Evolutionary conservation across 2,329 filamentous ascomycete species (phyloP), one percentile per base, ranked within the genome.

Genomic region (Phyllosticta citribraziliensis): DNA sequence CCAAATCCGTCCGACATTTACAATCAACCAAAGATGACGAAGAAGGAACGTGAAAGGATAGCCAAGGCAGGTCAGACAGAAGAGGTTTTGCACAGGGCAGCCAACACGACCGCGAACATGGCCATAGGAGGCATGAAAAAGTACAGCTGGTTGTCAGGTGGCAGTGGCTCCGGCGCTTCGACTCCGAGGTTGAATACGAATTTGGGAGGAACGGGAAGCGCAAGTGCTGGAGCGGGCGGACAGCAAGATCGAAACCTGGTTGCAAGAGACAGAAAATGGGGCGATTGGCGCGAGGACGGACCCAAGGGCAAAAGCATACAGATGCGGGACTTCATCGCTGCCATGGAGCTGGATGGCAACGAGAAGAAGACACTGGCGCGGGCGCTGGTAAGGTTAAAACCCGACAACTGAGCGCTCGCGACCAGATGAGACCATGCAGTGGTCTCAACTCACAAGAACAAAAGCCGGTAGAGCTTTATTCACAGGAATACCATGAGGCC

Each of bases 41-140:
- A 97, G 80, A 97, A 97, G 76, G 91, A 96, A 72, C 81, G 88
- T 70, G 90, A 87, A 73, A 88, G 86, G 65, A 82, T 88, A 66
- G 83, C 85, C n/a, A 87, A 90, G 63, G 79, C 80, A 3, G 89
- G 88, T 67, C 83, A 87, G 22, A 88, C 85, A 0, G 90, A 95
- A 69, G 88, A 88, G 19, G 87, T 87, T 62, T 88, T 87, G 65
- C 91, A 93, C 65, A 85, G 86, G 22, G 88, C 87, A 64, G 91
- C 93, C 25, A 96, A 97, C 70, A 81, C 85, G 60, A 96, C 92
- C 0, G 89, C 89, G 60, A 86, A 84, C 64, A 83, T 91, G 78
- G 89, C 89, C 1, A 81, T 91, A 52, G 87, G 88, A 80, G 82
- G 67, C 83, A 71, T 83, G 84, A 88, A 88, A 71, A 86, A 86